These are phyloP conservation scores for Cordyceps tenuipes DNA, from an alignment of 2,329 filamentous ascomycete genomes.

Conservation along the genomic window DNA sequence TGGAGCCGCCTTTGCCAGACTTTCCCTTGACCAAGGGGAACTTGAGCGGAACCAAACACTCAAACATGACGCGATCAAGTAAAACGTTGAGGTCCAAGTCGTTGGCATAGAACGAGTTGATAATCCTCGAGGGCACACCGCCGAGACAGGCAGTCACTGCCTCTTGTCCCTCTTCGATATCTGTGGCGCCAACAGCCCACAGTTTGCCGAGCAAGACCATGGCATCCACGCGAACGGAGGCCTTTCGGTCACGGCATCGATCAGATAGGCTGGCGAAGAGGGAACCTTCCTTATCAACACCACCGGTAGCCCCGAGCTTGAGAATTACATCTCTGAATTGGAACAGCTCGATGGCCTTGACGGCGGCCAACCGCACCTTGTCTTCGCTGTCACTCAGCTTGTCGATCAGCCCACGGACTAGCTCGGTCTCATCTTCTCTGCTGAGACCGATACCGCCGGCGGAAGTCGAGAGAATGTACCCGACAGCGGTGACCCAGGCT, in stretches of 20 bases:
- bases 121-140: conserved; percentile 74
- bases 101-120: conserved; percentile 85
- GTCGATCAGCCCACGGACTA: conserved; percentile 67
- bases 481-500: conserved; percentile 76
- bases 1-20: conserved; percentile 51
- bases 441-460: conserved; percentile 85
- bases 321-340: conserved; percentile 71
- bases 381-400: conserved; percentile 86
- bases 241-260: conserved; percentile 78
- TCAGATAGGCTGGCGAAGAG: conserved; percentile 77
- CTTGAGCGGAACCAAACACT: conserved; percentile 79
- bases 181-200: conserved; percentile 88
- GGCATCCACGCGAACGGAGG: conserved; percentile 72
- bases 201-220: conserved; percentile 78
- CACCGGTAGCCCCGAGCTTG: conserved; percentile 70
- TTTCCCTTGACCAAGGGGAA: conserved; percentile 64
- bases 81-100: conserved; percentile 78
- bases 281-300: conserved; percentile 66
- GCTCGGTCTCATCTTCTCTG: conserved; percentile 66
- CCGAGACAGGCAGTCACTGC: conserved; percentile 65
- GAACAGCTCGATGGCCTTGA: conserved; percentile 75
- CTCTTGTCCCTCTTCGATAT: conserved; percentile 77
- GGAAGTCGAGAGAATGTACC: conserved; percentile 82
- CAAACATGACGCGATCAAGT: conserved; percentile 76
- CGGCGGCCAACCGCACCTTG: conserved; percentile 80